Evolutionary conservation across 192 early-diverging fungal genomes (phyloP), one percentile per base, ranked within the genome.

Genomic region (Entophlyctis luteolus): DNA sequence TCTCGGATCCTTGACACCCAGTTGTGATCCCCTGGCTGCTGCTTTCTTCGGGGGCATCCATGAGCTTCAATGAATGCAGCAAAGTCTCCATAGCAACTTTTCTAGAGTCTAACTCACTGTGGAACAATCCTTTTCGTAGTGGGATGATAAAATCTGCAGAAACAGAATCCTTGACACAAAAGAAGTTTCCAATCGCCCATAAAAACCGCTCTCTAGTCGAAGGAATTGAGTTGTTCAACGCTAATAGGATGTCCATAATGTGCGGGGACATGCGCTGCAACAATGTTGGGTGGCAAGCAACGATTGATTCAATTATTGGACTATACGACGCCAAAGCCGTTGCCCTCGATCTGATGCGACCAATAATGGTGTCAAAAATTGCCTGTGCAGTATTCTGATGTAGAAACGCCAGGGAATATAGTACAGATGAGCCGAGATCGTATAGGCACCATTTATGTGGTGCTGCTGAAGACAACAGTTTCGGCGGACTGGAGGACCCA

Each of bases 71-170:
- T 6, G 23, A 12, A 18, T 63, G 48, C 42, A 63, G 20, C 48
- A 63, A 32, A 14, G 62, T 63, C 8, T 22, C 45, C 20, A 63
- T 33, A 8, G 62, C 18, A 27, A 63, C 33, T 50, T 50, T 47
- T 12, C 62, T 23, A 1, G 33, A 14, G 22, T 25, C 48, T 20
- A 50, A 27, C 29, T 63, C 62, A 6, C 23, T 20, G 33, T 32
- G 48, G 31, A 63, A 63, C 62, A 63, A 32, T n/a, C 33, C 62
- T 25, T 63, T 63, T 22, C 62, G n/a, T 48, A 63, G n/a, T 25
- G 47, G 33, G 32, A 63, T 63, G 8, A 63, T 34, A 8, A 63
- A 27, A 6, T 42, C 33, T 6, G 48, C 62, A 12, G 31, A n/a
- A 14, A 63, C 48, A 31, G 18, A 31, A 12, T 8, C n/a, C 8